A percentile compares a stretch with the other conserved stretches of the same genome.
phyloP scores from a whole-genome alignment of 352 stramenopile species.

The Globisporangium ultimum region DNA sequence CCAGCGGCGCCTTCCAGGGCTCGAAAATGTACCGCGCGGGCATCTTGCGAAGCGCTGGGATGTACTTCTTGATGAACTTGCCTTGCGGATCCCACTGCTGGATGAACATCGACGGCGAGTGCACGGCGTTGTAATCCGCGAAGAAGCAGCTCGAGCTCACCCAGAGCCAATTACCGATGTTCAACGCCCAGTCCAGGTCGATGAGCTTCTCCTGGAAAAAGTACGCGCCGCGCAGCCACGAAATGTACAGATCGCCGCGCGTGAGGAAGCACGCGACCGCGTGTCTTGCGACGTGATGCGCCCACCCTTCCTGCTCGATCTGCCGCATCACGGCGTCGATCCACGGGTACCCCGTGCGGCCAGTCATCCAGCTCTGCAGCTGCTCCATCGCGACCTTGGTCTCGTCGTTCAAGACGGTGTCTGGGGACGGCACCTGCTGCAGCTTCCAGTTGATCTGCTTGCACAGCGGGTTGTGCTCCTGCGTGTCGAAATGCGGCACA shows the following conservation, averaged over 20 bases:
- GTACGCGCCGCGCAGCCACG: slow-evolving; percentile 88
- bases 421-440: slow-evolving; percentile 20
- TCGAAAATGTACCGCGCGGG: slow-evolving; percentile 96
- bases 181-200: slow-evolving; percentile 95
- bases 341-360: slow-evolving; percentile 95
- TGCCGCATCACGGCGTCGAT: slow-evolving; percentile 96
- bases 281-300: slow-evolving; percentile 85
- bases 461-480: slow-evolving; percentile 88
- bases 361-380: slow-evolving; percentile 87
- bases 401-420: slow-evolving; percentile 23
- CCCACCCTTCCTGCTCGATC: slow-evolving; percentile 87
- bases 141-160: slow-evolving; percentile 94
- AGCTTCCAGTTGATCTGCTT: slow-evolving; percentile 73
- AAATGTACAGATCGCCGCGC: slow-evolving; percentile 92
- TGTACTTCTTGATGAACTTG: slow-evolving; percentile 89
- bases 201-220: slow-evolving; percentile 93
- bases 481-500: slow-evolving; percentile 84
- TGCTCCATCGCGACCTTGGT: slow-evolving; percentile 52
- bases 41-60: slow-evolving; percentile 89
- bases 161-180: slow-evolving; percentile 98
- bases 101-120: slow-evolving; percentile 88
- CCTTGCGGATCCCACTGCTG: slow-evolving; percentile 93
- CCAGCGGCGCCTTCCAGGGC: slow-evolving; percentile 93
- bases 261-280: slow-evolving; percentile 96
- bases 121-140: slow-evolving; percentile 94